Base-by-base conservation (phyloP, 2,329 filamentous ascomycete species). In the Talaromyces pinophilus region DNA sequence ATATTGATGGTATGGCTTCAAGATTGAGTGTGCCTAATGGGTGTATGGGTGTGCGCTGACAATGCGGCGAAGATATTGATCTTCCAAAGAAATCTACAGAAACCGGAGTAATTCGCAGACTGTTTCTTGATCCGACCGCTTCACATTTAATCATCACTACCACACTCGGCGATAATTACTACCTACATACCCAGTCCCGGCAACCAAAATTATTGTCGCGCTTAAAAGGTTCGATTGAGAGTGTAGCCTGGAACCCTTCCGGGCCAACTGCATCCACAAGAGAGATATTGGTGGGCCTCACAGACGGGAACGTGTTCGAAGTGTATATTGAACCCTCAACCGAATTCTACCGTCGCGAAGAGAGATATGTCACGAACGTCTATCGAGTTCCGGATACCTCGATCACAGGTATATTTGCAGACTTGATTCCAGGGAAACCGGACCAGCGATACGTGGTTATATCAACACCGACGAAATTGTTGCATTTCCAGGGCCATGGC, bases 81-180 rank as follows among this genome's bases (percentile, higher is more conserved):
- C 87, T 99, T 7, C 95, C 95, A 44, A 97, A 96, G 82, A 95
- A 94, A 74, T 88, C 92, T 17, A 90, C 92, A 44, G 94, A 99
- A 78, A 87, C 95, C 67, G 95, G 95, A 71, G 87, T 97, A 62
- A 98, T 99, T 75, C 90, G 91, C 72, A 92, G 91, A 82, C 92
- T 99, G 87, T 99, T 99, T 81, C 90, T 99, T 75, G 95, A 99
- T 75, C 94, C 95, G 33, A 97, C 94, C 11, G 95, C 95, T 33
- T 97, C 93, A 5, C 95, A 99, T 81, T 84, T 99, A 33, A 87
- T 99, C 70, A 88, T 99, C 71, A 93, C 91, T 76, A 99, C 95
- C 2, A 90, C 92, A 5, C 87, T 93, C 48, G 93, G 93, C 76
- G 95, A 99, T 79, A 98, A 96, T 81, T 99, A 93, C 82, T 99